phyloP scores from a whole-genome alignment of 495 filamentous ascomycete genomes.

The Hypoxylon lienhwacheense region DNA sequence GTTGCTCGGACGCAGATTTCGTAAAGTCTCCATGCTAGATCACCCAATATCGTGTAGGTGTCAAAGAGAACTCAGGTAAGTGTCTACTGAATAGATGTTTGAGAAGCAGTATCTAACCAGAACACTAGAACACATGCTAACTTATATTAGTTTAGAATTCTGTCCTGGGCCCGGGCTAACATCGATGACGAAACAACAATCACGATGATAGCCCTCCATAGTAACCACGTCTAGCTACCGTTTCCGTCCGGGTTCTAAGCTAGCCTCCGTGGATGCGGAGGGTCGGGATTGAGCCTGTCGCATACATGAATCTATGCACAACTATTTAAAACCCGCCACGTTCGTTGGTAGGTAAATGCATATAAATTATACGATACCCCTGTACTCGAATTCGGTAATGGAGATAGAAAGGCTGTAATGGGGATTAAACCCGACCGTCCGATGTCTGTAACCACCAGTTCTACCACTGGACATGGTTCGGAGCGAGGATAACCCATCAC shows the following conservation, averaged over 20 bases:
- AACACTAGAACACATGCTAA: neutral
- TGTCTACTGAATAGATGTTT: neutral
- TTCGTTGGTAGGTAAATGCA: no score
- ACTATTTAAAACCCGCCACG: no score
- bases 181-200: neutral
- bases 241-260: no score
- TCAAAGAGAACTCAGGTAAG: neutral
- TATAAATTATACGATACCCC: no score
- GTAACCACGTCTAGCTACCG: no score
- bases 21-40: conserved; percentile 24
- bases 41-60: neutral
- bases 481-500: no score
- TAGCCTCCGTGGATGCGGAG: conserved; percentile 11
- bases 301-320: no score
- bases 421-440: no score
- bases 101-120: neutral
- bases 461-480: no score
- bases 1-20: conserved; percentile 10
- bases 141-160: conserved; percentile 13
- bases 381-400: no score
- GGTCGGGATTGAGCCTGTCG: conserved; percentile 25
- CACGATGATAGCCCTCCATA: neutral
- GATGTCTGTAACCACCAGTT: no score
- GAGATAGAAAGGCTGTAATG: no score
- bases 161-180: neutral